Base-by-base conservation (phyloP, 805 yeast species). In the Suhomyces emberorum region DNA sequence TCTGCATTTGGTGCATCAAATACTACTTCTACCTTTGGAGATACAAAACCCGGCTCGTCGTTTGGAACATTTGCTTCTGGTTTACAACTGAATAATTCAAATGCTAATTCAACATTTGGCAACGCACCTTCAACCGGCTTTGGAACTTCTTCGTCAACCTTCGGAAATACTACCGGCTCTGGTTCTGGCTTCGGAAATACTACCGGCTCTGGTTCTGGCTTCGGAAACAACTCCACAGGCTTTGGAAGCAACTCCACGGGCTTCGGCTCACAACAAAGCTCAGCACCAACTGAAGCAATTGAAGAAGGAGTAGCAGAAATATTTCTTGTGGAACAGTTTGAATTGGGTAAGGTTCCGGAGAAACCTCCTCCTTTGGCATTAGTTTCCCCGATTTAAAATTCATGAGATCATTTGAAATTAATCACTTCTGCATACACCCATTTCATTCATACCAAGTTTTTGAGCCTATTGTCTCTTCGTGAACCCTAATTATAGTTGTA, bases 271-370 rank as follows among this genome's bases (percentile, higher is more conserved):
- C 26, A 23, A 14, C 34, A 34, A 21, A 38, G 42, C 4, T 28
- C 15, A n/a, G 18, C 28, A 19, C 17, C 43, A 27, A 25, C 11
- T 17, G 29, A 16, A 14, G 20, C 35, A 10, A 9, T 20, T 7
- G 22, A 20, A 7, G 15, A 3, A 6, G 15, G 19, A 15, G 34
- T 15, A 3, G 22, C 22, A 7, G 20, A 10, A 60, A 70, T 72
- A 15, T 87, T 84, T 53, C 52, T 67, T 42, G 65, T 74, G 1
- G 46, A 51, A 0, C 35, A 41, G 4, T 84, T 84, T 45, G 51
- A 57, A n/a, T 48, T 83, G 21, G 91, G 89, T 0, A 57, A 60
- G 17, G 76, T 84, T 2, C 95, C 95, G 0, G 91, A 83, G 40
- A 48, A 77, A 4, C 79, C 88, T 3, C 93, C 95, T 4, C 88